Base-by-base conservation (phyloP, 163 green algal species). In the Coccomyxa subellipsoidea region DNA sequence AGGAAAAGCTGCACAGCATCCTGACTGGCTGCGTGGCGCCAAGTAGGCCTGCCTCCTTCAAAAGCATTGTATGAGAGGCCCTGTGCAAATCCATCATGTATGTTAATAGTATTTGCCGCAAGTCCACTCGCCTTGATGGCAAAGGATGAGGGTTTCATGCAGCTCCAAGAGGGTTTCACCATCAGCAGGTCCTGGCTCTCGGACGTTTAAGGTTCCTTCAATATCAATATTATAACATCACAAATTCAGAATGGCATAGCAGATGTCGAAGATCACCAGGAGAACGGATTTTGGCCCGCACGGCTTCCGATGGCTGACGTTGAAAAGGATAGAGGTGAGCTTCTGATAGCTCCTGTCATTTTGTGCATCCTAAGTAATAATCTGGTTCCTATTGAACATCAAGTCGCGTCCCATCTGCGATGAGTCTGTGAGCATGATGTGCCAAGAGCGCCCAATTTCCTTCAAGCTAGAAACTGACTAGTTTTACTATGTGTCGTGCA, bases 261-360 rank as follows among this genome's bases (percentile, higher is more conserved):
- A 73, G 66, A 73, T 73, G 66, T 73, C 66, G 15, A 73, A 77
- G 70, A 77, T 77, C 27, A n/a, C 40, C 1, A 38, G 32, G 18
- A 77, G 9, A 32, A 9, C 84, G 29, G 84, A 91, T 37, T 89
- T 82, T 69, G 80, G 86, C 0, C 84, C 82, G 8, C 31, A 72
- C 8, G 81, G 82, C 34, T 91, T 91, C 32, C 76, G 54, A 4
- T 91, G 88, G 88, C 27, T 91, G 21, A 87, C 82, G 3, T 37
- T 91, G 21, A 91, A 88, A 76, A 35, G 73, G 0, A 85, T 91
- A 18, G 2, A 69, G 47, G 75, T 82, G 36, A 18, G 79, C 25
- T 77, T 15, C 38, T n/a, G 2, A 25, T 37, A 12, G 31, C 34
- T 76, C 69, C 69, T 76, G 69, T 39, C 15, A 18, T 9, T 37